Percentiles rank a stretch among this genome's conserved stretches.
These are phyloP conservation scores for Xanthoparmelia taractica DNA, from an alignment of 495 filamentous ascomycete genomes.

Conservation along the genomic window DNA sequence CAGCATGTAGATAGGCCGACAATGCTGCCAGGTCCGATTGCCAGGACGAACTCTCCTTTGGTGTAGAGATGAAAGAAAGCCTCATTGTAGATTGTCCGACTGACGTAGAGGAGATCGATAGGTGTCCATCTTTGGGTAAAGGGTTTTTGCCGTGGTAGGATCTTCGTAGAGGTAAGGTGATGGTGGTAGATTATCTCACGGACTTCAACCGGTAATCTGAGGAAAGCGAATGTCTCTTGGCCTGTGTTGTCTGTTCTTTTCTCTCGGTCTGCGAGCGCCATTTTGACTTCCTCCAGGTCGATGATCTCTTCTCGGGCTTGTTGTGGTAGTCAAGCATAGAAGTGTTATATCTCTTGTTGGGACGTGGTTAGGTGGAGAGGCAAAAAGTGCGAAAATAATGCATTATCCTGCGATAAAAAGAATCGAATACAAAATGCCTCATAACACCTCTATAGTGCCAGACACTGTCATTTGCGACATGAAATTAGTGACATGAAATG, in stretches of 20 bases:
- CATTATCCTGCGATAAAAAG: neutral
- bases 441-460: neutral
- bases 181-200: neutral
- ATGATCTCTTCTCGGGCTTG: neutral
- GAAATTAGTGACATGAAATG: neutral
- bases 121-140: neutral
- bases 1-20: neutral
- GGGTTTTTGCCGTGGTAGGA: neutral
- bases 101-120: neutral
- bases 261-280: neutral
- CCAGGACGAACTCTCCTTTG: neutral
- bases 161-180: neutral
- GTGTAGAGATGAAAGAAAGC: constrained; percentile 1
- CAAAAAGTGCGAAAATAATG: neutral
- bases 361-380: neutral
- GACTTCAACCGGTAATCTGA: neutral
- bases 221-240: neutral
- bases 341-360: neutral
- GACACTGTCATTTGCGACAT: neutral
- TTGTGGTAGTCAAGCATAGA: neutral
- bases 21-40: neutral
- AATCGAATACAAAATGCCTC: neutral
- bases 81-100: neutral
- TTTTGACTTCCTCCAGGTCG: neutral
- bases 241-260: neutral